Conservation (phyloP, 164 flowering plant genomes). For the Umbellularia californica region DNA sequence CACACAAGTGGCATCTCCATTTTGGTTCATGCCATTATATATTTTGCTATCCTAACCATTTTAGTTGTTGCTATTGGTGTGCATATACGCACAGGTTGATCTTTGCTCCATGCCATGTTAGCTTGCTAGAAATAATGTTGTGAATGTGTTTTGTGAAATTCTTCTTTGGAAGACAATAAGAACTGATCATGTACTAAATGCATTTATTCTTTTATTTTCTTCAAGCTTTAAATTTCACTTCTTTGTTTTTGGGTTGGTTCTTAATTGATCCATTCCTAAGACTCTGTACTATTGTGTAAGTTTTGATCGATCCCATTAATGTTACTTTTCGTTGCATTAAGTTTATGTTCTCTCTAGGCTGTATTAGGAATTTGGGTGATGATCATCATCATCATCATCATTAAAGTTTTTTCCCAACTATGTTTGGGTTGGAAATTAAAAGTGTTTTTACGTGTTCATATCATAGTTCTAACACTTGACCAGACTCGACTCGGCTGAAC, state of each 20-base stretch:
- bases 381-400: too few relatives aligned
- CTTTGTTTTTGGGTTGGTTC: background rate
- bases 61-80: conserved; percentile 57
- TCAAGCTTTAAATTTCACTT: too few relatives aligned
- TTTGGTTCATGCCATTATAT: conserved; percentile 56
- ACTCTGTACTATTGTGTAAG: too few relatives aligned
- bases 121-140: background rate
- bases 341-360: too few relatives aligned
- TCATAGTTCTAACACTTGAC: too few relatives aligned
- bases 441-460: too few relatives aligned
- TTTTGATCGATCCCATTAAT: too few relatives aligned
- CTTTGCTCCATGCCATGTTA: background rate
- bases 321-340: too few relatives aligned
- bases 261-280: background rate
- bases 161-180: background rate
- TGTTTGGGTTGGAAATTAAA: too few relatives aligned
- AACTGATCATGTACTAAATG: background rate
- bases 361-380: too few relatives aligned
- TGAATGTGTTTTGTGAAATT: background rate
- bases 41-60: conserved; percentile 53
- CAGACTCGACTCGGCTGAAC: too few relatives aligned
- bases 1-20: conserved; percentile 66
- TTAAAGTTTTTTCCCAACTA: too few relatives aligned
- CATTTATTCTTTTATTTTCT: background rate
- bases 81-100: conserved; percentile 47